These are phyloP conservation scores for Sugiyamaella novakii DNA, from an alignment of 1,139 yeast genomes.

Conservation along the genomic window DNA sequence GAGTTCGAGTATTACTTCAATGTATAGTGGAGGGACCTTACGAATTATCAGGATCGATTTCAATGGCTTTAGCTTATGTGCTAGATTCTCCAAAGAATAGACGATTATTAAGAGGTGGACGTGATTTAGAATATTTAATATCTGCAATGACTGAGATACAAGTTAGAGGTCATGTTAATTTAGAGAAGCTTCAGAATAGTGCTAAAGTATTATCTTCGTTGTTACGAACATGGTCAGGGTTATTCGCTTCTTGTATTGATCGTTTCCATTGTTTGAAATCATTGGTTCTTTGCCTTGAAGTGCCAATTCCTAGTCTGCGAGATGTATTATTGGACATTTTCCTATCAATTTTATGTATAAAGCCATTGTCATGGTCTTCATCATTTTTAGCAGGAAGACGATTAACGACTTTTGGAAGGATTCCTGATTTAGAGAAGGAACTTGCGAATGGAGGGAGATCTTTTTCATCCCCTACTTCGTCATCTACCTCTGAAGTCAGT, in stretches of 20 bases:
- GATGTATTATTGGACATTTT: conserved; percentile 70
- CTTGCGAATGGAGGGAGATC: background rate
- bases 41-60: conserved; percentile 57
- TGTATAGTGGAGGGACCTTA: conserved; percentile 64
- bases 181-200: conserved; percentile 62
- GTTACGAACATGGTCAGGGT: conserved; percentile 76
- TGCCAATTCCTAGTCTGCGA: conserved; percentile 59
- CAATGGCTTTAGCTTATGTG: conserved; percentile 59
- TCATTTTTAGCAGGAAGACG: conserved; percentile 43
- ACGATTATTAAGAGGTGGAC: conserved; percentile 58
- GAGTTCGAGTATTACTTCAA: conserved; percentile 60
- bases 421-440: conserved; percentile 28
- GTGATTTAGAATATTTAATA: conserved; percentile 63
- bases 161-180: conserved; percentile 48
- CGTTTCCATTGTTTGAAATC: conserved; percentile 59
- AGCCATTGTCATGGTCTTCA: conserved; percentile 61
- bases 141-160: conserved; percentile 66
- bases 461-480: background rate
- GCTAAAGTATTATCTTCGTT: conserved; percentile 62
- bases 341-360: conserved; percentile 65
- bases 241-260: conserved; percentile 64
- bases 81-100: conserved; percentile 65
- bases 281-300: conserved; percentile 62
- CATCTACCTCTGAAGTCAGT: conserved; percentile 1
- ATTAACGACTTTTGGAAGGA: conserved; percentile 37